phyloP scores from a whole-genome alignment of 2,329 filamentous ascomycete species.

The Epicoccum sorghinum region DNA sequence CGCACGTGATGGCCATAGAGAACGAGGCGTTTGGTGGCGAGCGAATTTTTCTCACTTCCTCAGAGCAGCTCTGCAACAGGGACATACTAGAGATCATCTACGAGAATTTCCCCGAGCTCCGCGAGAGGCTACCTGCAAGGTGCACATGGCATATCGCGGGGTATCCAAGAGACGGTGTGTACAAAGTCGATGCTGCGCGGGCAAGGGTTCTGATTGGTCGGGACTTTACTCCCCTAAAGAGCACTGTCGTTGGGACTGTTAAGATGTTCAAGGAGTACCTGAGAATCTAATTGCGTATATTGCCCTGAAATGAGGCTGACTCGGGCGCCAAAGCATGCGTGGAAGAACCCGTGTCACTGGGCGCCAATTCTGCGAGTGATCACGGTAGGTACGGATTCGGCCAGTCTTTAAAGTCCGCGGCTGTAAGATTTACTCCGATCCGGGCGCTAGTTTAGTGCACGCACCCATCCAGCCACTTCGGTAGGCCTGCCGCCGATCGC shows the following conservation, averaged over 20 bases:
- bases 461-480: no score
- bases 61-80: constrained; percentile 62
- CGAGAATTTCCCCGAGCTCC: constrained; percentile 58
- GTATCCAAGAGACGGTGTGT: constrained; percentile 54
- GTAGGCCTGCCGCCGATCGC: no score
- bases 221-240: constrained; percentile 60
- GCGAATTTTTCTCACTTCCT: constrained; percentile 61
- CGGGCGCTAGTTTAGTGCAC: background rate
- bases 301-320: background rate
- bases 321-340: no score
- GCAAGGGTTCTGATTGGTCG: constrained; percentile 61
- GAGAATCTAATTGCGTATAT: background rate
- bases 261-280: constrained; percentile 37
- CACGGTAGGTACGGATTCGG: background rate
- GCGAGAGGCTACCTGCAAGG: constrained; percentile 48
- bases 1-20: constrained; percentile 62
- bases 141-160: constrained; percentile 40
- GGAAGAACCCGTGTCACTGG: no score
- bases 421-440: background rate
- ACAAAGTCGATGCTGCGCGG: constrained; percentile 60
- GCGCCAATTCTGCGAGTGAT: no score
- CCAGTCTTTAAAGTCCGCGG: background rate
- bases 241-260: constrained; percentile 65
- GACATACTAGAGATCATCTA: constrained; percentile 61
- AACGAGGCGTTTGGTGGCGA: constrained; percentile 60